Evolutionary conservation across 306 rosid species (phyloP).

Genomic region (Cucurbita argyrosperma): DNA sequence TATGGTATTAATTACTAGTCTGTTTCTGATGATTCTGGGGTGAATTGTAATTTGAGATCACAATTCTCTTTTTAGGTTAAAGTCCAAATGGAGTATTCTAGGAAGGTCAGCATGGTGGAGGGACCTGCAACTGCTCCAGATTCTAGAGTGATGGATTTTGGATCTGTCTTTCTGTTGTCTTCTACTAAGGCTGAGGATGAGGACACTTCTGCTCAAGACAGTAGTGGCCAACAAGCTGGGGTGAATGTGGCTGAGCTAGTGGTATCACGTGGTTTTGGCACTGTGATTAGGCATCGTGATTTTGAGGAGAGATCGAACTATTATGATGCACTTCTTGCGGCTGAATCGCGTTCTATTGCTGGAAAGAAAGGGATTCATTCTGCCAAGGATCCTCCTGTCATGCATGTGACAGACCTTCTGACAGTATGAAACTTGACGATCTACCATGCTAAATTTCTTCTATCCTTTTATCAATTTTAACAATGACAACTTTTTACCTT

Average conservation of each 20-base stretch:
- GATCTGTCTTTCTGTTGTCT: slow-evolving; percentile 61
- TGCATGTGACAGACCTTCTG: slow-evolving; percentile 86
- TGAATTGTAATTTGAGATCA: not conserved
- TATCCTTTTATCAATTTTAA: not conserved
- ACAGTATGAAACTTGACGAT: slow-evolving; percentile 30
- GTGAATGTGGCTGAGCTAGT: slow-evolving; percentile 61
- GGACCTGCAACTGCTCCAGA: slow-evolving; percentile 53
- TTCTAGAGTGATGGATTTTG: slow-evolving; percentile 93
- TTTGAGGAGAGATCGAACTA: slow-evolving; percentile 89
- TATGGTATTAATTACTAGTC: slow-evolving; percentile 20
- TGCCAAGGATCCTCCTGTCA: slow-evolving; percentile 89
- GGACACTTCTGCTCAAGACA: slow-evolving; percentile 34
- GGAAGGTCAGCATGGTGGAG: slow-evolving; percentile 49
- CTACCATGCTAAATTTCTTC: not conserved
- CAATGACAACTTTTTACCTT: not conserved
- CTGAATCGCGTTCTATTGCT: slow-evolving; percentile 70
- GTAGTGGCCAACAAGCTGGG: slow-evolving; percentile 42
- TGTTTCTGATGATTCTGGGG: slow-evolving; percentile 1
- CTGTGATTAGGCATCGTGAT: slow-evolving; percentile 90
- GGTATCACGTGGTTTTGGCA: slow-evolving; percentile 79
- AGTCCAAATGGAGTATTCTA: slow-evolving; percentile 94
- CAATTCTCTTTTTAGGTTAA: slow-evolving; percentile 44
- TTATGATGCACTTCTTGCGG: slow-evolving; percentile 93
- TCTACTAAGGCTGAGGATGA: slow-evolving; percentile 54
- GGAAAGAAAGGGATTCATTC: slow-evolving; percentile 86